Conservation (phyloP, 108 stramenopile genomes). For the Cyclotella kingstonii region DNA sequence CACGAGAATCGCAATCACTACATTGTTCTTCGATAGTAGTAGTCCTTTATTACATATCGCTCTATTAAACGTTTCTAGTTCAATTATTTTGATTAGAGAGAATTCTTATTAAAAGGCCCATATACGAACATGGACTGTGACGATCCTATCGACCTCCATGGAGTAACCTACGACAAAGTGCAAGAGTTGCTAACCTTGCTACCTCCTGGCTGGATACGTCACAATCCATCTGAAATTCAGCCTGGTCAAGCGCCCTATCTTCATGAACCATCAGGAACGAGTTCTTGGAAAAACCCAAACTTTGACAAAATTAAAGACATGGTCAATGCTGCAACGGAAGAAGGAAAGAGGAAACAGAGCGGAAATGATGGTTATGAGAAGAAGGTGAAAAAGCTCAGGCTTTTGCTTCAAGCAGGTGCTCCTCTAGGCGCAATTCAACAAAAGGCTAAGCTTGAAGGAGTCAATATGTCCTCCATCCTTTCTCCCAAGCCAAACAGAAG, state of each 20-base stretch:
- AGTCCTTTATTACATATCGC: too few relatives aligned
- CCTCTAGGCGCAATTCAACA: constrained; percentile 48
- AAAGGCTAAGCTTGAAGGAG: constrained; percentile 44
- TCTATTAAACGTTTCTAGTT: too few relatives aligned
- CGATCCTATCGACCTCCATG: too few relatives aligned
- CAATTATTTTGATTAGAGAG: too few relatives aligned
- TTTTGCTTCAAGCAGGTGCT: constrained; percentile 48
- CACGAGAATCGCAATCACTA: too few relatives aligned
- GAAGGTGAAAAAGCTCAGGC: constrained; percentile 40
- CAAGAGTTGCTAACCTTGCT: too few relatives aligned
- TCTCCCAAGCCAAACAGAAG: neutral
- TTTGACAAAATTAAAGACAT: neutral
- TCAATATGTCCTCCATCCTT: constrained; percentile 38
- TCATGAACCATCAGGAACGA: constrained; percentile 1
- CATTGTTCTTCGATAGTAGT: too few relatives aligned
- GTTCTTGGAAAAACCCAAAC: constrained; percentile 18
- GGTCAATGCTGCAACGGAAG: neutral
- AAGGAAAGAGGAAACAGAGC: neutral
- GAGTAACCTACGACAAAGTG: too few relatives aligned
- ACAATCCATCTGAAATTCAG: neutral
- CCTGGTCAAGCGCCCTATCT: constrained; percentile 12
- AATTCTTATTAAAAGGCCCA: too few relatives aligned
- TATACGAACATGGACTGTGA: too few relatives aligned
- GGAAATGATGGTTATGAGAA: constrained; percentile 1
- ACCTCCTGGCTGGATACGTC: constrained; percentile 7